A percentile compares a stretch with the other conserved stretches of the same genome.
These are phyloP conservation scores for Coemansia sp. DNA, from an alignment of 371 early-diverging fungal species.

Conservation along the genomic window DNA sequence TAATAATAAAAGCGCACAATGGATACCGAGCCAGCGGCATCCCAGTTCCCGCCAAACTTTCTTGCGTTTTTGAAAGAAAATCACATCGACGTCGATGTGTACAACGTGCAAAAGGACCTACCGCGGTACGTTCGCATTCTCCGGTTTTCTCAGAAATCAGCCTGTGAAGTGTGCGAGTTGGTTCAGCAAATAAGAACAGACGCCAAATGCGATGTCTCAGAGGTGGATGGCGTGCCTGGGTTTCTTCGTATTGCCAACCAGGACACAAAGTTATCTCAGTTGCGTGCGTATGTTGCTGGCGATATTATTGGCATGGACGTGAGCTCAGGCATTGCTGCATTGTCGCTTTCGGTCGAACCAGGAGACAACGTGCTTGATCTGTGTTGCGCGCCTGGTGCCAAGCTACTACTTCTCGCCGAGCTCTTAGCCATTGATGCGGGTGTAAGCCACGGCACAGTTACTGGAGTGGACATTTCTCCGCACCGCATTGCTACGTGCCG, in stretches of 20 bases:
- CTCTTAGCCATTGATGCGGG: background rate
- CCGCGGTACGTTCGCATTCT: slow-evolving; percentile 72
- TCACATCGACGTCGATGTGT: slow-evolving; percentile 65
- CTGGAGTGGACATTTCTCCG: slow-evolving; percentile 85
- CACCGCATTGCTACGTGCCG: slow-evolving; percentile 66
- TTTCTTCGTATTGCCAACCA: slow-evolving; percentile 31
- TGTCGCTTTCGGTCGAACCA: slow-evolving; percentile 60
- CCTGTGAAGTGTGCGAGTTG: background rate
- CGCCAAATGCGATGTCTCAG: slow-evolving; percentile 13
- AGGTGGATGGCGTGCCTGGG: slow-evolving; percentile 21
- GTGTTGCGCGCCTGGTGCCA: slow-evolving; percentile 79
- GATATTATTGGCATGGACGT: slow-evolving; percentile 82
- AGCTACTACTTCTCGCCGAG: slow-evolving; percentile 79
- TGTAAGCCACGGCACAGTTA: slow-evolving; percentile 62
- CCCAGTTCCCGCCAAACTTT: slow-evolving; percentile 57
- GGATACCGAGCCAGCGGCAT: background rate
- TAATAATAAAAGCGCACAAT: too few relatives aligned
- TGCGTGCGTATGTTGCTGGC: slow-evolving; percentile 39
- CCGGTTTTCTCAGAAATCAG: slow-evolving; percentile 4
- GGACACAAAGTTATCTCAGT: slow-evolving; percentile 23
- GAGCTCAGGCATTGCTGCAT: slow-evolving; percentile 74
- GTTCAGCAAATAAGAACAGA: slow-evolving; percentile 14
- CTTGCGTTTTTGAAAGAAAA: slow-evolving; percentile 62
- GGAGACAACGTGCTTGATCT: slow-evolving; percentile 76
- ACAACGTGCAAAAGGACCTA: slow-evolving; percentile 55